Base-by-base conservation (phyloP, 352 stramenopile species). In the Phytophthora constricta region DNA sequence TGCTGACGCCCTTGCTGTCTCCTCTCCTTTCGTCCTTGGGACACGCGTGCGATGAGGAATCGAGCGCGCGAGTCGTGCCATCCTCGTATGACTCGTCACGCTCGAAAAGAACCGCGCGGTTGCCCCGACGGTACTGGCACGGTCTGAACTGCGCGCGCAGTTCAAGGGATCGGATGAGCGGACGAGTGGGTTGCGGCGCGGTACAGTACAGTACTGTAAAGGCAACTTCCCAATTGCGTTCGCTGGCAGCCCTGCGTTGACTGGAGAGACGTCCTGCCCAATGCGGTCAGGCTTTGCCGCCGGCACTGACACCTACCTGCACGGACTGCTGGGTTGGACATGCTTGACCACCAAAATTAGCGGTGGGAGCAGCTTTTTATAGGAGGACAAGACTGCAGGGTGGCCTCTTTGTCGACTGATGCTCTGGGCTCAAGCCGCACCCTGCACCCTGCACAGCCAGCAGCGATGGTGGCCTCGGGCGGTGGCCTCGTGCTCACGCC, bases 401-500 rank as follows among this genome's bases (percentile, higher is more conserved):
- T 37, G 31, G 13, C 7, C 31, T 13, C 31, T 37, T 11, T 37
- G 31, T n/a, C n/a, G n/a, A n/a, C n/a, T n/a, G n/a, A n/a, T n/a
- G n/a, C n/a, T n/a, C 10, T 28, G 33, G 11, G 2, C 58, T 28
- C 51, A 39, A 47, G 26, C 25, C 17, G 14, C 54, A 22, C 10
- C 14, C 0, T 42, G n/a, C n/a, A n/a, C n/a, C n/a, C n/a, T n/a
- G 34, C 34, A 53, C 19, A 50, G 41, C 22, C 23, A 39, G 45
- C 20, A 50, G 39, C 39, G 20, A 74, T 75, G 60, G 56, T 69
- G 34, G 52, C 45, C 26, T 47, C 45, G 11, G 34, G 55, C 19
- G 39, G 66, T 17, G 55, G 33, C 2, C 65, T 84, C 23, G 59
- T 68, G 60, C 65, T 91, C 46, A 89, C 82, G 41, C 77, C 74